Base-by-base conservation (phyloP, 2,329 filamentous ascomycete genomes). In the Apiospora saccharicola region DNA sequence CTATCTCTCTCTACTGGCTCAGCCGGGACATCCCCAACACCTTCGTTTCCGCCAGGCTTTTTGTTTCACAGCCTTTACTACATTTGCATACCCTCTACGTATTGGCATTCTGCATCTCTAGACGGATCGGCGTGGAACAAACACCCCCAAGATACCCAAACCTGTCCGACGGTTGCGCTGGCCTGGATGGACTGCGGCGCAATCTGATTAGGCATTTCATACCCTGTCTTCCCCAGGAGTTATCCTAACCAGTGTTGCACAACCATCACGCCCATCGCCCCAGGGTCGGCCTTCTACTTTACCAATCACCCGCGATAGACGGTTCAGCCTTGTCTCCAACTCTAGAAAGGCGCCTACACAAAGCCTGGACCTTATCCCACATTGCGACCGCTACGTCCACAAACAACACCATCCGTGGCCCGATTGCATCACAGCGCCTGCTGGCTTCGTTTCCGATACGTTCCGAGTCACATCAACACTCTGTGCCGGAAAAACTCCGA, bases 21-120 rank as follows among this genome's bases (percentile, higher is more conserved):
- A 64, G 57, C 57, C 57, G 57, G 57, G 57, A 41, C 57, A 64
- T 64, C 57, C 57, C 57, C 57, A 64, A 64, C 34, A 64, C 57
- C 57, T 64, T 64, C 57, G 34, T 64, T 64, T 64, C 57, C 57
- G 34, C 57, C 57, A 30, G 22, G 34, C 22, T 41, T 64, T 41
- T 64, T 64, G 57, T 64, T 64, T 64, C 57, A 41, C 34, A 64
- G 34, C 57, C 57, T 41, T 64, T 64, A 64, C 57, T n/a, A 64
- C 57, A 64, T 64, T 37, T 19, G 57, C 57, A 64, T 64, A 64
- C 57, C 30, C 30, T 41, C 34, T 41, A 41, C 30, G 7, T 49
- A 64, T 64, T 64, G 34, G 34, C 57, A 64, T 24, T 64, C 22
- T 41, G 57, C 57, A 64, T 64, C 30, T 41, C 30, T 64, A 64